Conservation (phyloP, 2,329 filamentous ascomycete genomes). For the Mariannaea elegans region DNA sequence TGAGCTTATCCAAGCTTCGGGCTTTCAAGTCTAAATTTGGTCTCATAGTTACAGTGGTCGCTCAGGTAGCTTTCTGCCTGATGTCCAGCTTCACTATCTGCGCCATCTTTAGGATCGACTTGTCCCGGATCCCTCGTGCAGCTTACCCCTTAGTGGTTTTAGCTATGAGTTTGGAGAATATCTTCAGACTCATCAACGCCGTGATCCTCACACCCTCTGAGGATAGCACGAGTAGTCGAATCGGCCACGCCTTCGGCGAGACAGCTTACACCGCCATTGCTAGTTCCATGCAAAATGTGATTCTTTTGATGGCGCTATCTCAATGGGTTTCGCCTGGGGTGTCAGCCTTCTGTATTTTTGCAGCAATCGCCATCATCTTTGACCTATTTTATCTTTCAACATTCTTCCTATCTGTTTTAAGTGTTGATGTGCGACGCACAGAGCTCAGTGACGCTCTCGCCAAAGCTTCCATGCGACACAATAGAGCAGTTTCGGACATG, state of each 20-base stretch:
- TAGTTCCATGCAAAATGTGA: conserved; percentile 73
- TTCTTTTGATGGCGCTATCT: conserved; percentile 72
- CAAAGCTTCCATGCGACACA: conserved; percentile 59
- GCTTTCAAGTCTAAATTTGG: conserved; percentile 81
- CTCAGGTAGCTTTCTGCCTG: conserved; percentile 76
- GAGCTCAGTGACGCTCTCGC: conserved; percentile 78
- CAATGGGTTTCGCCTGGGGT: conserved; percentile 74
- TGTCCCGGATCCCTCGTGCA: conserved; percentile 77
- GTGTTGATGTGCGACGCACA: conserved; percentile 79
- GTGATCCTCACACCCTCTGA: conserved; percentile 77
- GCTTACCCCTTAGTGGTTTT: conserved; percentile 82
- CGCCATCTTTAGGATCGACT: conserved; percentile 76
- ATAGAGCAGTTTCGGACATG: conserved; percentile 38
- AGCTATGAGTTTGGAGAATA: conserved; percentile 80
- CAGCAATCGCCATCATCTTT: conserved; percentile 76
- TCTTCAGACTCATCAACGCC: conserved; percentile 80
- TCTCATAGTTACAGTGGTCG: conserved; percentile 74
- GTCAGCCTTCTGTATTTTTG: conserved; percentile 79
- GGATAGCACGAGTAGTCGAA: conserved; percentile 72
- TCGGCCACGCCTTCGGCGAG: conserved; percentile 78
- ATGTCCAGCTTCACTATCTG: conserved; percentile 84
- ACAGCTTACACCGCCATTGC: conserved; percentile 75
- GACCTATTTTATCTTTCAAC: conserved; percentile 83
- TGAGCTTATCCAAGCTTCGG: conserved; percentile 73
- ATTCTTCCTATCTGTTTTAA: conserved; percentile 82